Evolutionary conservation across 371 early-diverging fungal genomes (phyloP).

Genomic region (Mucor velutinosus): DNA sequence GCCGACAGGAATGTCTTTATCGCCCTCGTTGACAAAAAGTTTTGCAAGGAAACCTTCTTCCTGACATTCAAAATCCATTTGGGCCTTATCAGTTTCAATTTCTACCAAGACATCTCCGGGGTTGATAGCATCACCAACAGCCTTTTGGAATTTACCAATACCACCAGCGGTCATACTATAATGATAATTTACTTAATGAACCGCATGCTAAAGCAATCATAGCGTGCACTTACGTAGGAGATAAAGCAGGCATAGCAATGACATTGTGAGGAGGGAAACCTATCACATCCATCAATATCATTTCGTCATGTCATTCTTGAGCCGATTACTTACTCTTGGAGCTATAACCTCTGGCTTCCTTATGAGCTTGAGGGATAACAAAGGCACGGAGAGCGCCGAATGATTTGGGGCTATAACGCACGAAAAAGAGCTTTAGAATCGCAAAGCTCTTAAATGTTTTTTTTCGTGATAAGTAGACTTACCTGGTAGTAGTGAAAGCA

Average conservation of each 20-base stretch:
- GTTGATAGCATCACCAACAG: constrained; percentile 88
- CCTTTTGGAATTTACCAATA: constrained; percentile 94
- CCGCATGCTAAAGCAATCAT: not conserved
- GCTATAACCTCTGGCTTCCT: constrained; percentile 9
- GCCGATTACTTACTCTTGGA: constrained; percentile 9
- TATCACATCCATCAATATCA: constrained; percentile 14
- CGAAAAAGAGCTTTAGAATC: not conserved
- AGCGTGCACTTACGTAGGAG: constrained; percentile 77
- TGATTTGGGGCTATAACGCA: not conserved
- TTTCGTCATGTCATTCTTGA: not conserved
- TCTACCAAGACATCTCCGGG: constrained; percentile 98
- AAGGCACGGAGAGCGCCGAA: constrained; percentile 13
- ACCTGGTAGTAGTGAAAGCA: constrained; percentile 11
- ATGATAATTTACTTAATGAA: not conserved
- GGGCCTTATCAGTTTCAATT: constrained; percentile 99
- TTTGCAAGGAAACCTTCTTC: constrained; percentile 97
- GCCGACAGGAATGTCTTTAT: constrained; percentile 86
- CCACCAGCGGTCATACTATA: constrained; percentile 93
- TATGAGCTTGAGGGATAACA: not conserved
- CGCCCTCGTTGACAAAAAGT: constrained; percentile 82
- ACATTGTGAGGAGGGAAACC: constrained; percentile 88
- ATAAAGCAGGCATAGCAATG: constrained; percentile 97
- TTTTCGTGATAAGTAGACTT: not conserved
- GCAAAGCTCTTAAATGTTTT: not conserved
- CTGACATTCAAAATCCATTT: constrained; percentile 99